Percentiles rank a stretch among this genome's conserved stretches.
Conservation (phyloP, 371 early-diverging fungal species). For the Umbelopsis sp. region DNA sequence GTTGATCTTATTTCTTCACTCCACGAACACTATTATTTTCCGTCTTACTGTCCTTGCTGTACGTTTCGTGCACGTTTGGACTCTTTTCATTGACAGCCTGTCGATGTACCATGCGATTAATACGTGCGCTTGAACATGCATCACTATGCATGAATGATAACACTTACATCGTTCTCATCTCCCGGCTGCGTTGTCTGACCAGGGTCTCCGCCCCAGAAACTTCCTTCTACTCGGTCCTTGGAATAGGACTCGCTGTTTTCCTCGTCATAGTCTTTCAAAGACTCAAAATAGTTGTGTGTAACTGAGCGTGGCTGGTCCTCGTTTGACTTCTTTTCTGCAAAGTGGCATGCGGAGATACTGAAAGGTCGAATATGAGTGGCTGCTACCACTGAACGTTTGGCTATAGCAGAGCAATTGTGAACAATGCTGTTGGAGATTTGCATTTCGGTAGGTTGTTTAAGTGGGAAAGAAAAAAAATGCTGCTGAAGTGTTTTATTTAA, state of each 20-base stretch:
- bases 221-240: slow-evolving; percentile 3
- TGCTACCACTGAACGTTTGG: not conserved
- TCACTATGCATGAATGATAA: not conserved
- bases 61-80: not conserved
- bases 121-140: not conserved
- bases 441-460: not conserved
- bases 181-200: not conserved
- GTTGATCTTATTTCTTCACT: not conserved
- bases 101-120: not conserved
- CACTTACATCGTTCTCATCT: slow-evolving; percentile 1
- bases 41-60: not conserved
- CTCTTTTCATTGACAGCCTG: not conserved
- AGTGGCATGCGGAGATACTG: slow-evolving; percentile 3
- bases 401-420: not conserved
- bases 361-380: not conserved
- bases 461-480: not conserved
- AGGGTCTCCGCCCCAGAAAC: slow-evolving; percentile 14
- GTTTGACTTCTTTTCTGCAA: not conserved
- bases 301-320: slow-evolving; percentile 1
- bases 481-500: not conserved
- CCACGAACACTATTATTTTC: not conserved
- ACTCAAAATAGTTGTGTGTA: slow-evolving; percentile 12
- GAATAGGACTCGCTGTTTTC: not conserved
- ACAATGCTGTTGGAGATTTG: not conserved
- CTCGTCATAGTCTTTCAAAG: slow-evolving; percentile 13